A percentile compares a stretch with the other conserved stretches of the same genome.
phyloP scores from a whole-genome alignment of 176 grass and related monocot genomes.

The Rhipidocladum racemiflorum region DNA sequence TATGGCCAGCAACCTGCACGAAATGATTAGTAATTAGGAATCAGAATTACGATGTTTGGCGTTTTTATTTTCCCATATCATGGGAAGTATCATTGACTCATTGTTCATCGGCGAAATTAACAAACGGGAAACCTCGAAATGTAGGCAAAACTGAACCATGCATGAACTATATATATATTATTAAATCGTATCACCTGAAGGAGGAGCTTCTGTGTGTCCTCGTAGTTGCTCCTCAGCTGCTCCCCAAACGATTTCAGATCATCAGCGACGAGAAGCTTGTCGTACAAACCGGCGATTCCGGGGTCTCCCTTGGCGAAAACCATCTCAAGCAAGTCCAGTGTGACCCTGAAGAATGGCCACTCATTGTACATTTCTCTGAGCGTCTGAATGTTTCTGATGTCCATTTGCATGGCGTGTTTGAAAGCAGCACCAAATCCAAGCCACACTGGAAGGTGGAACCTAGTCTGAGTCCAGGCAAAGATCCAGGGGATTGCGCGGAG shows the following conservation, averaged over 20 bases:
- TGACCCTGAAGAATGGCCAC: slow-evolving; percentile 94
- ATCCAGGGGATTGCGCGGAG: slow-evolving; percentile 97
- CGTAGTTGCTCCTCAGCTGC: slow-evolving; percentile 59
- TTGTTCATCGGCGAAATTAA: background rate
- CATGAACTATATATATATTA: background rate
- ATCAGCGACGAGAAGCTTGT: slow-evolving; percentile 65
- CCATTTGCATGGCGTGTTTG: slow-evolving; percentile 50
- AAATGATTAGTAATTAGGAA: too few species aligned
- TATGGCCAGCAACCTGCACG: slow-evolving; percentile 53
- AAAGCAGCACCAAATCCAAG: slow-evolving; percentile 76
- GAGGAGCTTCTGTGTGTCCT: slow-evolving; percentile 54
- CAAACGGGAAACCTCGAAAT: background rate
- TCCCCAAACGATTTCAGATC: slow-evolving; percentile 53
- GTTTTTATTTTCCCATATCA: background rate
- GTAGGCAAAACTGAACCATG: background rate
- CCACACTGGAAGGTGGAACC: slow-evolving; percentile 95
- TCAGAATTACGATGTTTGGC: background rate
- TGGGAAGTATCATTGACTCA: background rate
- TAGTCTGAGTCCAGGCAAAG: slow-evolving; percentile 92
- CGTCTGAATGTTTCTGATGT: slow-evolving; percentile 59
- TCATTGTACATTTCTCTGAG: slow-evolving; percentile 77
- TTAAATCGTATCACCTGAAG: slow-evolving; percentile 49
- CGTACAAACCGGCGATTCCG: slow-evolving; percentile 63
- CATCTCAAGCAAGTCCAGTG: slow-evolving; percentile 88
- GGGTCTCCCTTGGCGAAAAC: slow-evolving; percentile 95